Evolutionary conservation across 768 basidiomycete species (phyloP).

Genomic region (Suillus cothurnatus): DNA sequence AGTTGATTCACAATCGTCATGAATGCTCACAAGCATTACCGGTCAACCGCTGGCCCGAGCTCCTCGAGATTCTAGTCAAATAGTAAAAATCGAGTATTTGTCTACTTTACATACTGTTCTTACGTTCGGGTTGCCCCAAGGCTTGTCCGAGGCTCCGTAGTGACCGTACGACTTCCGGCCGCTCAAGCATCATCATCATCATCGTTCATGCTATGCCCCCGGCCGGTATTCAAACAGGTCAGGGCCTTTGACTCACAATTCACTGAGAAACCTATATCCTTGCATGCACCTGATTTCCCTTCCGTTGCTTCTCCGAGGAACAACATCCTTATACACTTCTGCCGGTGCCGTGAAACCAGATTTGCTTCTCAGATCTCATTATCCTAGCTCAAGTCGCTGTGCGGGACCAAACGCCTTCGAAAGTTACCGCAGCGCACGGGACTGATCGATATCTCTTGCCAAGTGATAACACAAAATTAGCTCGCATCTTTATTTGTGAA

Average conservation of each 20-base stretch:
- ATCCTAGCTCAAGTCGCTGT: not conserved
- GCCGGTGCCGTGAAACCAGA: constrained; percentile 10
- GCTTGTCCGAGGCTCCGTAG: not conserved
- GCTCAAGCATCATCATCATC: constrained; percentile 4
- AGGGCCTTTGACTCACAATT: not conserved
- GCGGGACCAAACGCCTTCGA: not conserved
- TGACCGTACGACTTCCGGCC: not conserved
- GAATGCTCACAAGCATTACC: not conserved
- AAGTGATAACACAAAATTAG: constrained; percentile 1
- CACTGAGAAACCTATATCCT: constrained; percentile 1
- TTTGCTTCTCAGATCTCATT: constrained; percentile 3
- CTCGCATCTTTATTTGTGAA: not conserved
- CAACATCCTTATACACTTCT: constrained; percentile 7
- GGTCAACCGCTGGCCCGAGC: not conserved
- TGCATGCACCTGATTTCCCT: constrained; percentile 2
- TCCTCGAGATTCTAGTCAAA: not conserved
- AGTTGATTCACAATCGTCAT: not conserved
- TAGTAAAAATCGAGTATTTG: not conserved
- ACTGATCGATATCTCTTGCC: not conserved
- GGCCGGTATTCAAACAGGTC: constrained; percentile 5
- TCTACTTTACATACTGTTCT: constrained; percentile 4
- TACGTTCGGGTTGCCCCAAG: not conserved
- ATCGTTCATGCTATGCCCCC: not conserved
- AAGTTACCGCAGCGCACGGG: not conserved
- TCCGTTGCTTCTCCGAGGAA: constrained; percentile 11